These are phyloP conservation scores for Mesembryanthemum crystallinum DNA, from an alignment of 148 eudicot species.

Conservation along the genomic window DNA sequence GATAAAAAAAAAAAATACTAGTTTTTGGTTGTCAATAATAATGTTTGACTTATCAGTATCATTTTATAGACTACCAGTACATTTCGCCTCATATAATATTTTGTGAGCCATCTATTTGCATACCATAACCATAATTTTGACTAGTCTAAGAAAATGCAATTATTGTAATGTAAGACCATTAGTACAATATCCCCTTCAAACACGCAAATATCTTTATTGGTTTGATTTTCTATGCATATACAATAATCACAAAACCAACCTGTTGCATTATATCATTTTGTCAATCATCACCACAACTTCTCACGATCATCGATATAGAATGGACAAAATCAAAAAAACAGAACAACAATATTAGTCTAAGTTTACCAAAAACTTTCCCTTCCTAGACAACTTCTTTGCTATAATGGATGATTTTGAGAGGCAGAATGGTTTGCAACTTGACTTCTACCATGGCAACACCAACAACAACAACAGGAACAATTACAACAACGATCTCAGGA, in stretches of 20 bases:
- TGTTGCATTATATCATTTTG: too few species aligned
- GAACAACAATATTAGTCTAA: neutral
- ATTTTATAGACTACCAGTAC: too few species aligned
- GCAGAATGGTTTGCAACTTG: slow-evolving; percentile 41
- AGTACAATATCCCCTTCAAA: neutral
- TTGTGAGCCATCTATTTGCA: too few species aligned
- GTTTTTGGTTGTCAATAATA: too few species aligned
- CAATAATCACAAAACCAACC: neutral
- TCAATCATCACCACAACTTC: neutral
- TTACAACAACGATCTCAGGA: slow-evolving; percentile 34
- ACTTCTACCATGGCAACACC: slow-evolving; percentile 37
- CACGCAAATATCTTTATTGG: neutral
- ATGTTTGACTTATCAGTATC: too few species aligned
- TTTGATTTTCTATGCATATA: neutral
- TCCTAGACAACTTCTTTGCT: too few species aligned
- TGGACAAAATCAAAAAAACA: neutral
- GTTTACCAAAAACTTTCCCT: neutral
- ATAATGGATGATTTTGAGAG: slow-evolving; percentile 55
- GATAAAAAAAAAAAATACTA: too few species aligned
- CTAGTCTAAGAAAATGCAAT: slow-evolving; percentile 39
- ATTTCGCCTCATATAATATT: too few species aligned
- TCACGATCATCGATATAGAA: too few species aligned
- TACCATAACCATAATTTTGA: too few species aligned
- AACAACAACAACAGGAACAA: slow-evolving; percentile 18
- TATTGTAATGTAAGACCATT: slow-evolving; percentile 18